A percentile compares a stretch with the other conserved stretches of the same genome.
phyloP scores from a whole-genome alignment of 2,329 filamentous ascomycete species.

The Calonectria henricotiae region DNA sequence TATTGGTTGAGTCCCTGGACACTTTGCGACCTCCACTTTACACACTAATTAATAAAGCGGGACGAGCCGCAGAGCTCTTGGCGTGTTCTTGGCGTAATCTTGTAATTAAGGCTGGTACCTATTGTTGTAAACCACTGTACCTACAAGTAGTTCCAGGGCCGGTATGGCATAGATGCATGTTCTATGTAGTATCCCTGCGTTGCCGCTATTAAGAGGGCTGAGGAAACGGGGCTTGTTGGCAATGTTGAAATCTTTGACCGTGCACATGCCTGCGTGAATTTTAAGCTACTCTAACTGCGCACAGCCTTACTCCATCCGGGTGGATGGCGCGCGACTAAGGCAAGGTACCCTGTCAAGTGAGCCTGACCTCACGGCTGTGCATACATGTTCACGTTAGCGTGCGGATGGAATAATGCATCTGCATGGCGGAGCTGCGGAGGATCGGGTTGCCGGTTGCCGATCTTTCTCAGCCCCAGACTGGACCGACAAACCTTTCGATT shows the following conservation, averaged over 20 bases:
- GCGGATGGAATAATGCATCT: background rate
- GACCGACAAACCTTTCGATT: background rate
- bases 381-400: background rate
- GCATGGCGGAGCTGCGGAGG: background rate
- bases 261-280: constrained; percentile 1
- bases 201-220: background rate
- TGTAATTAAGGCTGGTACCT: background rate
- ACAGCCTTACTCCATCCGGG: background rate
- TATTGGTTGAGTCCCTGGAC: background rate
- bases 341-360: background rate
- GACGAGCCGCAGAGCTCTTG: background rate
- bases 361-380: background rate
- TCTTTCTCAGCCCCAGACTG: background rate
- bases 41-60: background rate
- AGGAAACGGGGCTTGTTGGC: background rate
- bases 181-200: background rate
- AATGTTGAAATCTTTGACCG: background rate
- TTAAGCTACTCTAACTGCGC: background rate
- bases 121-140: too few species aligned
- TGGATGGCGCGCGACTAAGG: background rate
- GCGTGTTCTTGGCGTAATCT: background rate
- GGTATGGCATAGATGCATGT: background rate
- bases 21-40: background rate
- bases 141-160: too few species aligned
- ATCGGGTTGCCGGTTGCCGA: background rate